Base-by-base conservation (phyloP, 768 basidiomycete genomes). In the Tulasnella sp. region DNA sequence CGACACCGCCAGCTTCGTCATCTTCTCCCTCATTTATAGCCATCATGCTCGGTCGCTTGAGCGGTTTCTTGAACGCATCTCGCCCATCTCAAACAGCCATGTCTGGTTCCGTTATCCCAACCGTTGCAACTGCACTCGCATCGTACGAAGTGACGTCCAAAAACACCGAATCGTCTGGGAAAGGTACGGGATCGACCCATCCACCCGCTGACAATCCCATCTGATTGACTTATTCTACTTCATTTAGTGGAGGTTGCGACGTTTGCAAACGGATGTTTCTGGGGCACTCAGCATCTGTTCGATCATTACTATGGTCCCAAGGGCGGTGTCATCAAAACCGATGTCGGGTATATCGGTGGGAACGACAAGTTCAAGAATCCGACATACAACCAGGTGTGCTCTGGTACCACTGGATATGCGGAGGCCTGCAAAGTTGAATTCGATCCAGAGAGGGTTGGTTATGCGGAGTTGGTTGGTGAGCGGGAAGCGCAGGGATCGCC, bases 371-470 rank as follows among this genome's bases (percentile, higher is more conserved):
- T 54, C 49, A 56, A 62, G 47, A 47, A 54, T 15, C 90, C 89
- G 0, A 75, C 72, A 53, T 97, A 97, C 69, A 70, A 73, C 32
- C 73, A 79, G 29, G 93, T 98, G 24, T 94, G 94, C 70, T 69
- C 75, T 2, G 94, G 93, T 1, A 67, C 73, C 23, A 97, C 95
- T 2, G 80, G 83, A 49, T 92, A 96, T 70, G 95, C 95, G 0
- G 95, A 97, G 71, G 84, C 91, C 4, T 70, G 92, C 62, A 80
- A 78, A 69, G 84, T 98, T 61, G 85, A 88, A 69, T 97, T 91
- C 65, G 89, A 94, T 71, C 87, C 88, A 0, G 72, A 70, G 15
- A 72, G 84, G 41, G 82, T 97, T 26, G 76, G 76, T 13, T 98
- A 95, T 66, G 88, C 75, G 7, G 84, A 95, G 69, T 82, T 97